A percentile compares a stretch with the other conserved stretches of the same genome.
Conservation (phyloP, 352 stramenopile genomes). For the Phytophthora rubi region DNA sequence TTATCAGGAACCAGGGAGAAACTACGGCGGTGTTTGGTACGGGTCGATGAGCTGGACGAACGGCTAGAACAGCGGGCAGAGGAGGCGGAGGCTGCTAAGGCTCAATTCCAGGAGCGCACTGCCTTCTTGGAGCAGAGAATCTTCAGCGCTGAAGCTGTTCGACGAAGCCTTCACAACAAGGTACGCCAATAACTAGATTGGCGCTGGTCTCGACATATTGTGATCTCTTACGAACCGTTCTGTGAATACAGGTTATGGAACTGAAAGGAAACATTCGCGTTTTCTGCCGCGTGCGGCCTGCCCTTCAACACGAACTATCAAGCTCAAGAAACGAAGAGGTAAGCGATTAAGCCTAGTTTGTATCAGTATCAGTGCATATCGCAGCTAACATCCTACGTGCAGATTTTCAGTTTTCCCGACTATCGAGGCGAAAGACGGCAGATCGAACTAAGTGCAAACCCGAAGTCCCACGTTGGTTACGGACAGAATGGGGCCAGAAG, state of each 20-base stretch:
- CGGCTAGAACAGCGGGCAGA: constrained; percentile 38
- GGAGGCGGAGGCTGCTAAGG: constrained; percentile 35
- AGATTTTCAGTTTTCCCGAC: constrained; percentile 85
- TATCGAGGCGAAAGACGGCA: constrained; percentile 65
- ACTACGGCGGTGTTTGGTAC: constrained; percentile 38
- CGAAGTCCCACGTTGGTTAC: constrained; percentile 77
- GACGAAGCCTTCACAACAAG: constrained; percentile 88
- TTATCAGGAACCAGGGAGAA: constrained; percentile 43
- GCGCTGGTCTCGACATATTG: not conserved
- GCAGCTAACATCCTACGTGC: not conserved
- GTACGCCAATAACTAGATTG: constrained; percentile 20
- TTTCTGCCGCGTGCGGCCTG: constrained; percentile 94
- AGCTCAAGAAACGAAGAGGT: constrained; percentile 57
- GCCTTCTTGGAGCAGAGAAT: constrained; percentile 54
- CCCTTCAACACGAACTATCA: constrained; percentile 72
- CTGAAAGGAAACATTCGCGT: constrained; percentile 97
- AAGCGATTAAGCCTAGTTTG: not conserved
- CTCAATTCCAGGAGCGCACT: constrained; percentile 42
- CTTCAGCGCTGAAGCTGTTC: constrained; percentile 72
- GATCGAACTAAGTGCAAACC: constrained; percentile 74
- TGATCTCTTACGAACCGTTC: constrained; percentile 9
- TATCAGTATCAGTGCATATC: not conserved
- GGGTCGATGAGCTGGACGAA: constrained; percentile 44
- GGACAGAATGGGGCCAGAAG: constrained; percentile 58
- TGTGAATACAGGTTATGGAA: constrained; percentile 88